phyloP scores from a whole-genome alignment of 257 asterid species.

The Linderniella brevidens region DNA sequence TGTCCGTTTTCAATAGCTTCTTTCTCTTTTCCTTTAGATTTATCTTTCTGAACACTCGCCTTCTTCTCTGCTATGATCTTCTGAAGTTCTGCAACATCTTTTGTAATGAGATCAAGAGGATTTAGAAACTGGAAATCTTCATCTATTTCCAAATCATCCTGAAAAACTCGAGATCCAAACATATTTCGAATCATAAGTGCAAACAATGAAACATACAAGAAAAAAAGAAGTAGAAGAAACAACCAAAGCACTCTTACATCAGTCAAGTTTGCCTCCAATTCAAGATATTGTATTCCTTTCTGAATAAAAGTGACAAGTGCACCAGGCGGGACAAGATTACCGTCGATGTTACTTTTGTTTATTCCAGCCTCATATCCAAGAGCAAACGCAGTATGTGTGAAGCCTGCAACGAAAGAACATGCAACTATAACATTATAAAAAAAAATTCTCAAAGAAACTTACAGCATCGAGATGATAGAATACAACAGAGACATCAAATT shows the following conservation, averaged over 20 bases:
- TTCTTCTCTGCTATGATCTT: slow-evolving; percentile 51
- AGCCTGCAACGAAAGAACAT: slow-evolving; percentile 25
- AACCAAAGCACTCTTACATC: slow-evolving; percentile 22
- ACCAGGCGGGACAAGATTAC: slow-evolving; percentile 68
- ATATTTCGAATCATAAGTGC: too few relatives aligned
- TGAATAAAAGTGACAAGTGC: slow-evolving; percentile 67
- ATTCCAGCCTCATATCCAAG: slow-evolving; percentile 70
- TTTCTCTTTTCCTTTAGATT: slow-evolving; percentile 37
- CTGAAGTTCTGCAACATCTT: slow-evolving; percentile 44
- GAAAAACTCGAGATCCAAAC: slow-evolving; percentile 14
- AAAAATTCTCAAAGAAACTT: neutral
- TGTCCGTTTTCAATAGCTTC: slow-evolving; percentile 23
- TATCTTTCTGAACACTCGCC: slow-evolving; percentile 30
- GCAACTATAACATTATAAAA: neutral
- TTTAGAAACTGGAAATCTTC: slow-evolving; percentile 63
- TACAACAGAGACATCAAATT: too few relatives aligned
- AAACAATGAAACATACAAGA: too few relatives aligned
- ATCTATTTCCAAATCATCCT: slow-evolving; percentile 56
- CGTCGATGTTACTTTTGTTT: slow-evolving; percentile 43
- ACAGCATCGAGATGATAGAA: neutral
- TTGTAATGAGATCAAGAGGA: slow-evolving; percentile 68
- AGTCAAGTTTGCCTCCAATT: slow-evolving; percentile 48
- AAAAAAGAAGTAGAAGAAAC: too few relatives aligned
- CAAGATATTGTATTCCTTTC: slow-evolving; percentile 68
- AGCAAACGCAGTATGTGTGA: slow-evolving; percentile 60